These are phyloP conservation scores for Stachybotrys echinatus DNA, from an alignment of 2,329 filamentous ascomycete genomes.

Conservation along the genomic window DNA sequence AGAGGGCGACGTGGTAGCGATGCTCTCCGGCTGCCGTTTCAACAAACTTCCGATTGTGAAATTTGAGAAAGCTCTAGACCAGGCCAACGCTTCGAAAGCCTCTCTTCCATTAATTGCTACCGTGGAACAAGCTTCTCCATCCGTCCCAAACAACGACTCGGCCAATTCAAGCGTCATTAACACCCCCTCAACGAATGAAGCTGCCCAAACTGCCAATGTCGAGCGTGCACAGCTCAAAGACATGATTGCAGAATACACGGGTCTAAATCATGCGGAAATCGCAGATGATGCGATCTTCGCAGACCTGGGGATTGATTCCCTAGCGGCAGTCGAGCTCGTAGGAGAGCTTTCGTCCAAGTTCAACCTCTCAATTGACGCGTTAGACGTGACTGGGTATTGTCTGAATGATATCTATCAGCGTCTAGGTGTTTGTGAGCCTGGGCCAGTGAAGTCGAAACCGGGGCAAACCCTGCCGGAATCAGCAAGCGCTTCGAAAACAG, in stretches of 20 bases:
- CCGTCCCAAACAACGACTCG: neutral
- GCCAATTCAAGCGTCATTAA: neutral
- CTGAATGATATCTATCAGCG: neutral
- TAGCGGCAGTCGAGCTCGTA: neutral
- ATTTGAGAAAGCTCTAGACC: neutral
- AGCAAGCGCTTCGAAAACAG: no score
- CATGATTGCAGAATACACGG: neutral
- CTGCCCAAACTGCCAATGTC: neutral
- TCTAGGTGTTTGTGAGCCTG: neutral
- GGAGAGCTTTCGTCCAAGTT: neutral
- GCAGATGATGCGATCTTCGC: neutral
- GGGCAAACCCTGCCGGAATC: neutral
- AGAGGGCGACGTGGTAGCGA: neutral
- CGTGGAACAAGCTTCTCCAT: neutral
- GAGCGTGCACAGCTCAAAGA: neutral
- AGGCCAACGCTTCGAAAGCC: no score
- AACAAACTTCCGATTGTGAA: neutral
- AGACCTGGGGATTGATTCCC: neutral
- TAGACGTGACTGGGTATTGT: neutral
- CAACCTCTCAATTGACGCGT: neutral
- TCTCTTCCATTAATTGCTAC: no score
- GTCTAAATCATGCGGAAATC: neutral
- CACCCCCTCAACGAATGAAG: neutral
- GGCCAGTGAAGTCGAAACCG: neutral
- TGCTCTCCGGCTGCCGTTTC: neutral